A percentile compares a stretch with the other conserved stretches of the same genome.
phyloP scores from a whole-genome alignment of 306 rosid genomes.

The Lotus japonicus region DNA sequence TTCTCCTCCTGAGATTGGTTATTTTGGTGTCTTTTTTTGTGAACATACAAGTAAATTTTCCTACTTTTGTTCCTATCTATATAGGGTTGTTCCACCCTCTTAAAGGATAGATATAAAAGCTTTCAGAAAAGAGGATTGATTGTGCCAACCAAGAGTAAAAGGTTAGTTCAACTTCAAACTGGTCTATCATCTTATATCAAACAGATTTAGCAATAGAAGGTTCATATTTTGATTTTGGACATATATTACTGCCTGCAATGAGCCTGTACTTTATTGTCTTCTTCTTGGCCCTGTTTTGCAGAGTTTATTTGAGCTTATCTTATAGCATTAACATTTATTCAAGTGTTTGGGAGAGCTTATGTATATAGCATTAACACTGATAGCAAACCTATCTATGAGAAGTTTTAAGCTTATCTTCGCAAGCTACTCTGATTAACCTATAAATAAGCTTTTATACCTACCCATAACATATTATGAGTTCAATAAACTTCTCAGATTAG shows the following conservation, averaged over 20 bases:
- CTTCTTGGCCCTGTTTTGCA: too few species aligned
- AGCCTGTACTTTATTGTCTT: too few species aligned
- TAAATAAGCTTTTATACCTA: too few species aligned
- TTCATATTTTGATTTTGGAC: not conserved
- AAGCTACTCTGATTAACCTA: too few species aligned
- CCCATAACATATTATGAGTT: too few species aligned
- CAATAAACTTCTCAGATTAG: too few species aligned
- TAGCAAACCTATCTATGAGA: too few species aligned
- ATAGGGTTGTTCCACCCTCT: slow-evolving; percentile 80
- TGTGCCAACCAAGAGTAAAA: slow-evolving; percentile 50
- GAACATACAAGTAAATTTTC: slow-evolving; percentile 7
- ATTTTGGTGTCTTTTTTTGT: not conserved
- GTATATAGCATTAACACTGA: too few species aligned
- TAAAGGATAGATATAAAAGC: slow-evolving; percentile 81
- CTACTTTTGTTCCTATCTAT: slow-evolving; percentile 4
- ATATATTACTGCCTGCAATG: not conserved
- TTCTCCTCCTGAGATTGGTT: not conserved
- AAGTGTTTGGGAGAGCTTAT: too few species aligned
- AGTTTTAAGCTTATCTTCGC: too few species aligned
- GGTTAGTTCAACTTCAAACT: slow-evolving; percentile 45
- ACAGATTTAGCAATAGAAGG: not conserved
- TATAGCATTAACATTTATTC: too few species aligned
- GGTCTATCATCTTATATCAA: not conserved
- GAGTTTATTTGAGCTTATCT: too few species aligned
- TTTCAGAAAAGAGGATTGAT: slow-evolving; percentile 84